Percentiles rank a stretch among this genome's conserved stretches.
Evolutionary conservation across 306 rosid genomes (phyloP).

Genomic region (Acacia confusa): DNA sequence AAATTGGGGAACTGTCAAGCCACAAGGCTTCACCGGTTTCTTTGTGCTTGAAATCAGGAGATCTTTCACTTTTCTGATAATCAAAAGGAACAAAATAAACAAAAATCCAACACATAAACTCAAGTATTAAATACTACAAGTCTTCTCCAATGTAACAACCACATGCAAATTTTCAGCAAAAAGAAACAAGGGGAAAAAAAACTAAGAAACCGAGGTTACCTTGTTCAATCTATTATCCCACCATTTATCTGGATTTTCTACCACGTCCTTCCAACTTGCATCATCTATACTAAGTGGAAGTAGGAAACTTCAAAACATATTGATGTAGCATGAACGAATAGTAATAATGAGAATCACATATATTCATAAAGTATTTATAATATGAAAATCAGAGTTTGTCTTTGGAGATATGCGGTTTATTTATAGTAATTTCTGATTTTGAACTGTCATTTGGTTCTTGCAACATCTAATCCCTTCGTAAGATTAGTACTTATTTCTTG

Average conservation of each 20-base stretch:
- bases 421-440: not conserved
- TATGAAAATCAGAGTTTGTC: not conserved
- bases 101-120: slow-evolving; percentile 20
- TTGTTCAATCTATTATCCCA: slow-evolving; percentile 69
- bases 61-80: slow-evolving; percentile 43
- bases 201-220: slow-evolving; percentile 40
- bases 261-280: slow-evolving; percentile 58
- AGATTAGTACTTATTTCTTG: not conserved
- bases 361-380: not conserved
- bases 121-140: not conserved
- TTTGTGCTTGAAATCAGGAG: slow-evolving; percentile 77
- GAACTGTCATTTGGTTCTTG: not conserved
- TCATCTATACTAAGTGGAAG: slow-evolving; percentile 45
- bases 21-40: slow-evolving; percentile 62
- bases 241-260: slow-evolving; percentile 63
- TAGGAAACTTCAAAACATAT: slow-evolving; percentile 11
- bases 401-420: not conserved
- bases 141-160: not conserved
- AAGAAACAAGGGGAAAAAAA: not conserved
- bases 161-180: not conserved
- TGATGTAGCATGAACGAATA: slow-evolving; percentile 3
- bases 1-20: slow-evolving; percentile 50
- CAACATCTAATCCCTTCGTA: not conserved
- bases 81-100: slow-evolving; percentile 22
- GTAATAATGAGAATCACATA: not conserved